Conservation (phyloP, 164 flowering plant species). For the Stephania cephalantha region DNA sequence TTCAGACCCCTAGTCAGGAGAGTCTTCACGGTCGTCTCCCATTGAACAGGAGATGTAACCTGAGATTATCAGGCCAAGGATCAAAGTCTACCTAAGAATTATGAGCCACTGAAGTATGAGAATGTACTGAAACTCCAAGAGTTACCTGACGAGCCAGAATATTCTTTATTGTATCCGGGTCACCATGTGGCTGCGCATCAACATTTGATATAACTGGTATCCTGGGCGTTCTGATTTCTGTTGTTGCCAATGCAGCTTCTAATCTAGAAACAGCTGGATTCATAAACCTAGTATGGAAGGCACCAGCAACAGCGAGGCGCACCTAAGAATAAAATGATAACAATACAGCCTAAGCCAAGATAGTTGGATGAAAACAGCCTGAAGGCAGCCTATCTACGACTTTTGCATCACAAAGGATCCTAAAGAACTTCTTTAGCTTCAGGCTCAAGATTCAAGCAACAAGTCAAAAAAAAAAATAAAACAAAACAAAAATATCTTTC, state of each 20-base stretch:
- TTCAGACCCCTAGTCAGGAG: conserved; percentile 63
- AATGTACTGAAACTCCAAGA: neutral
- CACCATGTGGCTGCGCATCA: conserved; percentile 91
- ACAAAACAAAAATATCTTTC: neutral
- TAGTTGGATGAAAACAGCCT: neutral
- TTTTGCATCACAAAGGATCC: neutral
- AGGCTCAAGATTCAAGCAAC: neutral
- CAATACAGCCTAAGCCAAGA: neutral
- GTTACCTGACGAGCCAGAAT: conserved; percentile 86
- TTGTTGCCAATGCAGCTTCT: conserved; percentile 84
- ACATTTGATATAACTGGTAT: conserved; percentile 98
- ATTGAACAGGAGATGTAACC: conserved; percentile 97
- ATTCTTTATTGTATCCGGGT: conserved; percentile 81
- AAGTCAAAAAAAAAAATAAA: neutral
- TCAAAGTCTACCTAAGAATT: neutral
- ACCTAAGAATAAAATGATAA: conserved; percentile 38
- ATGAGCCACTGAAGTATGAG: neutral
- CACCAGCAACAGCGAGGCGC: conserved; percentile 98
- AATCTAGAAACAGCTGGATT: conserved; percentile 94
- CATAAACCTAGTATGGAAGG: conserved; percentile 96
- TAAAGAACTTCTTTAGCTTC: neutral
- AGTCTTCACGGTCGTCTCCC: conserved; percentile 90
- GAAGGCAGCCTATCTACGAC: neutral
- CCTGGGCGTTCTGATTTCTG: conserved; percentile 73
- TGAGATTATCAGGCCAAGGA: conserved; percentile 17